Evolutionary conservation across 805 yeast genomes (phyloP), one percentile per base, ranked within the genome.

Genomic region (Clavispora carvajalis): DNA sequence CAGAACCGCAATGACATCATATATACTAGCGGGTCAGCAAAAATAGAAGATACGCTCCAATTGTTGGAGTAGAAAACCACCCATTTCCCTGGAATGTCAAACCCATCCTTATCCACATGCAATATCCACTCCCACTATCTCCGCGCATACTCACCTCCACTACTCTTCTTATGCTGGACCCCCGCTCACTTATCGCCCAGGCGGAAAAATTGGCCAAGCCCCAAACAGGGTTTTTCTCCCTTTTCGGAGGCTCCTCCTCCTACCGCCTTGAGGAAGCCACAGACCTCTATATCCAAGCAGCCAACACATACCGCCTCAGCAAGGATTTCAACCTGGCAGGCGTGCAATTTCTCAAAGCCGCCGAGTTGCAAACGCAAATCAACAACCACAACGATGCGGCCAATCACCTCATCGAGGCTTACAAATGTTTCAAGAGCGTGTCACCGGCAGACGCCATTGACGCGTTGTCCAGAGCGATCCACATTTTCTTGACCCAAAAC

Each of bases 361-460:
- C 97, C 1, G 78, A 75, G 12, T 77, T 81, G 43, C 96, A 88
- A 60, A 64, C 75, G 38, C 74, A 80, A 54, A 84, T 91, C 13
- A 85, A 78, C 18, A 77, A 80, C 47, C 81, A 81, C 47, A 96
- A 93, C 52, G 98, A 91, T 54, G 95, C 95, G 6, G 95, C 96
- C 6, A 88, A 85, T 59, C 79, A 91, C 16, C 74, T 84, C 44
- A 81, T 90, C 15, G 99, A 91, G 55, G 95, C 96, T 0, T 93
- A 79, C 68, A 93, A 93, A 57, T 79, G 90, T 25, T 93, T 76
- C 65, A 82, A 84, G 54, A 72, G 79, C 33, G 83, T 80, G 40
- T 80, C 83, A 25, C 93, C 89, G 3, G 69, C 67, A 9, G 85
- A 79, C 38, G 95, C 95, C 7, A 95, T 89, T 4, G 74, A 82